phyloP scores from a whole-genome alignment of 2,329 filamentous ascomycete genomes.

The Fusarium keratoplasticum region DNA sequence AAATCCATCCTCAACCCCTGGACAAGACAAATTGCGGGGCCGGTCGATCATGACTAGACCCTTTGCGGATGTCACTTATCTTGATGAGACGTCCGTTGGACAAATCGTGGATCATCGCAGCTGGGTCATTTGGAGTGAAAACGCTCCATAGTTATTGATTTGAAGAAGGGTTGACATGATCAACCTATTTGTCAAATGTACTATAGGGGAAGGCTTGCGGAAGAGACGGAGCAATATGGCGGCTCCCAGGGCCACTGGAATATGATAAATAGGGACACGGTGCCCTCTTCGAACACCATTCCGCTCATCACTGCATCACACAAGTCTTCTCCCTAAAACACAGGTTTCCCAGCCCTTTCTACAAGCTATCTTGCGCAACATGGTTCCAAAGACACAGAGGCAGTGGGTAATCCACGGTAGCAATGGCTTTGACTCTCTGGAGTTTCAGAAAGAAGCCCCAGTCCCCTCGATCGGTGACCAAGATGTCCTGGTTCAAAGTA shows the following conservation, averaged over 20 bases:
- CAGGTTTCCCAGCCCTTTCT: neutral
- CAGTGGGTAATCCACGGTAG: neutral
- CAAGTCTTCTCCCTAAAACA: neutral
- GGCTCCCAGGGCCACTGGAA: neutral
- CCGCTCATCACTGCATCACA: neutral
- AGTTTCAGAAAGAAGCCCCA: neutral
- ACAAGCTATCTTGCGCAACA: neutral
- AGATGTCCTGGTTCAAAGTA: neutral
- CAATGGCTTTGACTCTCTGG: neutral
- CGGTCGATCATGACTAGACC: neutral
- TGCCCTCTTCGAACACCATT: neutral
- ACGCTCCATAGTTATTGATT: neutral
- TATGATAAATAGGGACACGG: neutral
- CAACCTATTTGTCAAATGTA: neutral
- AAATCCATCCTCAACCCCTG: neutral
- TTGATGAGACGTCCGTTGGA: neutral
- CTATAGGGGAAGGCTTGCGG: neutral
- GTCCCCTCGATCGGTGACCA: neutral
- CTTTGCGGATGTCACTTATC: neutral
- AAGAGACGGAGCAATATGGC: neutral
- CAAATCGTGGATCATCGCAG: neutral
- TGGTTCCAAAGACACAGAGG: neutral
- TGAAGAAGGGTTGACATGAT: rapidly evolving
- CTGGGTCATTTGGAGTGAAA: neutral
- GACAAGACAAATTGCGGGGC: neutral